Conservation (phyloP, 495 filamentous ascomycete species). For the Penicillium atrosanguineum region DNA sequence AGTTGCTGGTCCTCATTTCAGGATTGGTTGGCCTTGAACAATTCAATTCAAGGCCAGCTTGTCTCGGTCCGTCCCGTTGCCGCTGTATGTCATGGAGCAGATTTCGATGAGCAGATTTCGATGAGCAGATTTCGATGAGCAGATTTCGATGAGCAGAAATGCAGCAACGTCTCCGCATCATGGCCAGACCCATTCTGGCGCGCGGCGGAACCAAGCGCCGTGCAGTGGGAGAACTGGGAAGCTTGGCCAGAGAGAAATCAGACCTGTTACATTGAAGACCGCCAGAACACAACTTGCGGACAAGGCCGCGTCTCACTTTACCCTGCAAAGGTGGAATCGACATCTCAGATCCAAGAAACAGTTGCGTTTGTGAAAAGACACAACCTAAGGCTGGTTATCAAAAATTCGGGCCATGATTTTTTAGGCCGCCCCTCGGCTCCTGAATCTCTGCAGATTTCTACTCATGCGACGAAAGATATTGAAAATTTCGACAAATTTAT, state of each 20-base stretch:
- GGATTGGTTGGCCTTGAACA: conserved; percentile 39
- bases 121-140: too few relatives aligned
- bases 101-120: conserved; percentile 23
- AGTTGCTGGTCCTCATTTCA: conserved; percentile 38
- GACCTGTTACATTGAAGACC: conserved; percentile 52
- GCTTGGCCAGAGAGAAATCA: conserved; percentile 53
- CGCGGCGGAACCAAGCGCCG: conserved; percentile 35
- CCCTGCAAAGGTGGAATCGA: conserved; percentile 29
- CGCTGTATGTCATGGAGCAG: conserved; percentile 38
- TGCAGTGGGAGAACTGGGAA: conserved; percentile 46
- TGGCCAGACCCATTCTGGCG: conserved; percentile 30
- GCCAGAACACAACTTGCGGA: conserved; percentile 14
- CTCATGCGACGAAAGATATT: conserved; percentile 47
- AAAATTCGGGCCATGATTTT: conserved; percentile 58
- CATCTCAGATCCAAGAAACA: conserved; percentile 36
- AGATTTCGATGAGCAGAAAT: too few relatives aligned
- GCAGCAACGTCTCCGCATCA: conserved; percentile 17
- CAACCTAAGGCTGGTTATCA: conserved; percentile 51
- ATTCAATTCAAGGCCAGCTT: conserved; percentile 35
- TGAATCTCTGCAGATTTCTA: conserved; percentile 53
- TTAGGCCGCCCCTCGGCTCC: conserved; percentile 51
- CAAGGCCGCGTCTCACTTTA: conserved; percentile 43
- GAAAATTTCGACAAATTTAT: conserved; percentile 28
- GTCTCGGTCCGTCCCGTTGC: conserved; percentile 38
- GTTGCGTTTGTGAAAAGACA: conserved; percentile 22